Evolutionary conservation across 2,329 filamentous ascomycete species (phyloP).

Genomic region (Aspergillus neotritici): DNA sequence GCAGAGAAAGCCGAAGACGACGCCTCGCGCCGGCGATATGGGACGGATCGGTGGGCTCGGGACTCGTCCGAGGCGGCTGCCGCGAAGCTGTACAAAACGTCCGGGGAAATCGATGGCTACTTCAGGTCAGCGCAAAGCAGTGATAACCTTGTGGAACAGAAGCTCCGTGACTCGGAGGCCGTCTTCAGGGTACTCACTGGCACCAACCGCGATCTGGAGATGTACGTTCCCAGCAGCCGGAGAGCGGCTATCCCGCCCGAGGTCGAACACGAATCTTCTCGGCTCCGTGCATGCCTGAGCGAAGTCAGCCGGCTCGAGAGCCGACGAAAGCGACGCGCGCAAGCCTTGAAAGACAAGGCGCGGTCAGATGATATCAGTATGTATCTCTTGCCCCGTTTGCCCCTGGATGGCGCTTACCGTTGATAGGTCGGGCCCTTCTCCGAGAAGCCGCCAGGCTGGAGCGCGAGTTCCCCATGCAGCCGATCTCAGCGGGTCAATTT

Average conservation of each 20-base stretch:
- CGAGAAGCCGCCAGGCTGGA: conserved; percentile 79
- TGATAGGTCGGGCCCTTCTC: conserved; percentile 64
- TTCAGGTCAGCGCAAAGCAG: conserved; percentile 65
- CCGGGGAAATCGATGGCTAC: conserved; percentile 78
- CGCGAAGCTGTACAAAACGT: conserved; percentile 66
- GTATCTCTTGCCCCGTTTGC: conserved; percentile 16
- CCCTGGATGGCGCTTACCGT: background rate
- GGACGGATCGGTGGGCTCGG: conserved; percentile 79
- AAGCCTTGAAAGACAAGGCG: conserved; percentile 70
- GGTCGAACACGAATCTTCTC: conserved; percentile 71
- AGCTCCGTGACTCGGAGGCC: conserved; percentile 69
- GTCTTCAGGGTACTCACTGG: conserved; percentile 72
- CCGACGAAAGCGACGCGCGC: conserved; percentile 70
- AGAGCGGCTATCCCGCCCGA: conserved; percentile 72
- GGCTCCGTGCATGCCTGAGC: conserved; percentile 73
- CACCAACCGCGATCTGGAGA: conserved; percentile 73
- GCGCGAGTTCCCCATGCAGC: conserved; percentile 75
- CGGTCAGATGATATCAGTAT: conserved; percentile 79
- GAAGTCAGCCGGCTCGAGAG: conserved; percentile 80
- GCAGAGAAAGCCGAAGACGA: conserved; percentile 82
- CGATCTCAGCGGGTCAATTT: conserved; percentile 82
- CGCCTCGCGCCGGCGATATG: conserved; percentile 67
- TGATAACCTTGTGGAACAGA: conserved; percentile 67
- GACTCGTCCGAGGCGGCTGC: conserved; percentile 64
- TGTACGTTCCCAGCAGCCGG: conserved; percentile 81